Percentiles rank a stretch among this genome's conserved stretches.
phyloP scores from a whole-genome alignment of 345 rosid genomes.

The Clausena lansium region DNA sequence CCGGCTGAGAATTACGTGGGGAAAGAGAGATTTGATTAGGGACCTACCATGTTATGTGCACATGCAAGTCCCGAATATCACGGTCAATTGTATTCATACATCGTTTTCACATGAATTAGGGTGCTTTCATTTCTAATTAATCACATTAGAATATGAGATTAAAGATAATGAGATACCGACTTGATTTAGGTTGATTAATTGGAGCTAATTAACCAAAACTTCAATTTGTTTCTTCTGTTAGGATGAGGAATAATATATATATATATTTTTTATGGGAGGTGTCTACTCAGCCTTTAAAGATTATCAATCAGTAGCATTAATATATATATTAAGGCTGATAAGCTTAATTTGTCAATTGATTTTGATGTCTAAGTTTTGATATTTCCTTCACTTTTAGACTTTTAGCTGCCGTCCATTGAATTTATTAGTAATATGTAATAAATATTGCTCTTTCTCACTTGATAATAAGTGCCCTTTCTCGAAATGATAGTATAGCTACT shows the following conservation, averaged over 20 bases:
- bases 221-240: neutral
- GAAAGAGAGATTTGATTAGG: neutral
- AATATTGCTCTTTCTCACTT: too few species aligned
- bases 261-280: too few species aligned
- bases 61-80: slow-evolving; percentile 42
- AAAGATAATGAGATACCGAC: too few species aligned
- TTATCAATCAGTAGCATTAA: too few species aligned
- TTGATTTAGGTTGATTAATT: too few species aligned
- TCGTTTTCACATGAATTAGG: slow-evolving; percentile 28
- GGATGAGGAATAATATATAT: too few species aligned
- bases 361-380: neutral
- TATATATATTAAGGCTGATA: too few species aligned
- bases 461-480: too few species aligned
- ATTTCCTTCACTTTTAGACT: neutral
- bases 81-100: slow-evolving; percentile 26
- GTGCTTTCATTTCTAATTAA: neutral
- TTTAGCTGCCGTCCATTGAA: too few species aligned
- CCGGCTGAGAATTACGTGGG: neutral
- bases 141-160: neutral
- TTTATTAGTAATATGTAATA: too few species aligned
- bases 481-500: too few species aligned
- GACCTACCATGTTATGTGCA: slow-evolving; percentile 58
- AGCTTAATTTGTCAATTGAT: neutral
- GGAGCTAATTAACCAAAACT: neutral
- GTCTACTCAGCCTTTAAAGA: too few species aligned